Evolutionary conservation across 257 asterid species (phyloP), one percentile per base, ranked within the genome.

Genomic region (Penstemon davidsonii): DNA sequence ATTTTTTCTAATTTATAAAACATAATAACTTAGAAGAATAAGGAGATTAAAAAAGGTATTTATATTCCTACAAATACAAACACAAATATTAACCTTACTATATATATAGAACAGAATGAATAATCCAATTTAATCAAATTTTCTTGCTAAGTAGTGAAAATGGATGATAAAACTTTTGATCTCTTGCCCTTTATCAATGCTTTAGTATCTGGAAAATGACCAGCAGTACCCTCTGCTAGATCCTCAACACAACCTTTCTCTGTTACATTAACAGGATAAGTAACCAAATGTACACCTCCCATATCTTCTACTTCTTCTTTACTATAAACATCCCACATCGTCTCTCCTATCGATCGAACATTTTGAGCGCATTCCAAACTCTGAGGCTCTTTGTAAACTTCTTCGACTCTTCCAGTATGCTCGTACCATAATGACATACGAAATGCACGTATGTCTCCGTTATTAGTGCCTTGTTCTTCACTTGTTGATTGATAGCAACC

Each of bases 391-490:
- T 67, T 71, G 68, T 79, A 86, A 8, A 43, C 75, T 51, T 77
- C 80, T 57, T 80, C 86, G 3, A 79, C 88, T 72, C 60, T 70
- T 71, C 91, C 85, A 0, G 92, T 87, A 68, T 92, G 98, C 60
- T 92, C 98, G 40, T 83, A 87, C 98, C 98, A 89, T 38, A 89
- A 69, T 4, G 96, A 89, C 88, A 83, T 71, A 3, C 96, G 94
- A 68, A 84, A 92, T 8, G 88, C 83, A 71, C 77, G 84, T 68
- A 92, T 73, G 5, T 75, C 91, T 36, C 79, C 79, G 6, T 55
- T 66, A 43, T 68, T 69, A 7, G 33, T 62, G 70, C 62, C 68
- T n/a, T 64, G 68, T 67, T 76, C 83, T 18, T 62, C 85, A 7
- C 66, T 79, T 52, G 62, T 84, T 4, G 80, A 67, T 60, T 85